Percentiles rank a stretch among this genome's conserved stretches.
Evolutionary conservation across 139 green algal species (phyloP).

Genomic region (Micromonas pusilla): DNA sequence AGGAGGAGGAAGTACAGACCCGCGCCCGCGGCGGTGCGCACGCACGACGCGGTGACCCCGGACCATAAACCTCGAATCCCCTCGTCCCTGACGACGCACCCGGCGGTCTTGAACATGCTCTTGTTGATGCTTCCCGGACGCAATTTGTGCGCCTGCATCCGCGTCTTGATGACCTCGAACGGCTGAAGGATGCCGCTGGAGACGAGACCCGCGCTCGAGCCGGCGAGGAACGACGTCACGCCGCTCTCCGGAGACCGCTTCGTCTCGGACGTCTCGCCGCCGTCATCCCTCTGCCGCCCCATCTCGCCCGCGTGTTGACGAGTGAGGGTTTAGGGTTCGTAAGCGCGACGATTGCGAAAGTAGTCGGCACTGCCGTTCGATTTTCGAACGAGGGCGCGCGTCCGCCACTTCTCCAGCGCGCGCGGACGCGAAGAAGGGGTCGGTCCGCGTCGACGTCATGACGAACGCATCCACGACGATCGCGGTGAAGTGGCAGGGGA

Average conservation of each 20-base stretch:
- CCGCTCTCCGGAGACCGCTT: too few species aligned
- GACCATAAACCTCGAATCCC: conserved; percentile 36
- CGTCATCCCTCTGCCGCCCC: too few species aligned
- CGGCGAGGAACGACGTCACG: conserved; percentile 13
- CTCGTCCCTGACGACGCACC: conserved; percentile 22
- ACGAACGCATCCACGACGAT: too few species aligned
- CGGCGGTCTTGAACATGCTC: background rate
- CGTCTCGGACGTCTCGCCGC: too few species aligned
- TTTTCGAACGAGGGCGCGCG: too few species aligned
- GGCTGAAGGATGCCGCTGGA: conserved; percentile 22
- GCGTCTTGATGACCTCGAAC: conserved; percentile 32
- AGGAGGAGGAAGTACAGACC: conserved; percentile 44
- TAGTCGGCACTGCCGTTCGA: too few species aligned
- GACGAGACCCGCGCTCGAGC: conserved; percentile 14
- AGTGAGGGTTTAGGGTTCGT: too few species aligned
- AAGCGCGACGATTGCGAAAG: too few species aligned
- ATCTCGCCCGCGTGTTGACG: too few species aligned
- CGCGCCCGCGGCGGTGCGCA: conserved; percentile 35
- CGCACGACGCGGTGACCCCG: conserved; percentile 33
- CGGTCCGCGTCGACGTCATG: too few species aligned
- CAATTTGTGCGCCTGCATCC: conserved; percentile 16
- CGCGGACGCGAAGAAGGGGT: too few species aligned
- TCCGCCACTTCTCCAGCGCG: too few species aligned
- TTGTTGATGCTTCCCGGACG: background rate
- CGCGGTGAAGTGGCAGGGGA: background rate